Base-by-base conservation (phyloP, 2,329 filamentous ascomycete genomes). In the Aspergillus pseudotamarii region DNA sequence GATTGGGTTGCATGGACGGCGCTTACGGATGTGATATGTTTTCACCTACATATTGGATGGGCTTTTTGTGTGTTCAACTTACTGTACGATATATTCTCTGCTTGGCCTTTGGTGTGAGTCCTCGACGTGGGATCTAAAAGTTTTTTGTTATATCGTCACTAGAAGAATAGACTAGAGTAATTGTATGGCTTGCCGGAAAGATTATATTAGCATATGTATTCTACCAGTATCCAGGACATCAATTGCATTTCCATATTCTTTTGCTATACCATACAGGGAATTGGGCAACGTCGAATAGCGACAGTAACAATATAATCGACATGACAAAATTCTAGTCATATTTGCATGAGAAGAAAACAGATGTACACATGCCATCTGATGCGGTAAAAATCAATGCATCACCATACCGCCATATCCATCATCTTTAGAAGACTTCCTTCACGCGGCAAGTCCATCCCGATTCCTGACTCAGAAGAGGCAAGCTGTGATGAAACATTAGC, bases 371-470 rank as follows among this genome's bases (percentile, higher is more conserved):
- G 38, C 54, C 59, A 63, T 65, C 59, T 59, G 58, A 56, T 64
- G 62, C 61, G 64, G 66, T 65, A 64, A 62, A 64, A 60, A 66
- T 61, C 64, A 62, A 65, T 65, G 30, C 64, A 58, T 61, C 46
- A 51, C 65, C 55, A 48, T 61, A 58, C 63, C 64, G 55, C 63
- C 64, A 57, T 64, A 36, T 58, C 61, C 58, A 60, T 77, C 86
- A 90, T 72, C 36, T 36, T 43, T 68, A 69, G n/a, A 86, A 84
- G 65, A 95, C 81, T 81, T 96, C 85, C 71, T 87, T 91, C 71
- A 97, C 83, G 81, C 90, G 93, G 84, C 94, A 97, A 72, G 91
- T 83, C 94, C 94, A 97, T 67, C 94, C 94, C 28, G 93, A 96
- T 63, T 88, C 88, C 76, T 92, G 86, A 69, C 88, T 89, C 64